phyloP scores from a whole-genome alignment of 2,329 filamentous ascomycete genomes.

The Sarocladiaceae sp. region DNA sequence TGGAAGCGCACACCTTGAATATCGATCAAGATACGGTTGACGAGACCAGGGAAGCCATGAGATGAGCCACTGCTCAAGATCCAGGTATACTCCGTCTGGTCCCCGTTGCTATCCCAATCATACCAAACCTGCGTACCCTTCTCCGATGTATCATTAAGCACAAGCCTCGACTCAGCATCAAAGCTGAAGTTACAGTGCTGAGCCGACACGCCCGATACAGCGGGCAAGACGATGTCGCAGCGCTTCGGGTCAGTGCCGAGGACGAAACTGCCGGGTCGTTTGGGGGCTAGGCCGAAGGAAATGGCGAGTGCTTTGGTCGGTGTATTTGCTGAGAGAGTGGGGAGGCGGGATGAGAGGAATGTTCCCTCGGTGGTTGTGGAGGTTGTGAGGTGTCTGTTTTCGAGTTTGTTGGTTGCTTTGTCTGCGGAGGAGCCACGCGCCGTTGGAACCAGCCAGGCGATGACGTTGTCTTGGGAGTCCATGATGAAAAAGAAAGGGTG shows the following conservation, averaged over 20 bases:
- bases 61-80: conserved; percentile 27
- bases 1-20: conserved; percentile 36
- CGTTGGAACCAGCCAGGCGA: conserved; percentile 36
- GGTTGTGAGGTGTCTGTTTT: conserved; percentile 24
- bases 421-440: conserved; percentile 28
- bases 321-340: conserved; percentile 21
- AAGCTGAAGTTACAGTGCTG: conserved; percentile 35
- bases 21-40: conserved; percentile 31
- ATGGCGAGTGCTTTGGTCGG: conserved; percentile 27
- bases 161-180: conserved; percentile 31
- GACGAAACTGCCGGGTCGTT: conserved; percentile 30
- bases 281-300: conserved; percentile 28
- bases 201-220: conserved; percentile 26
- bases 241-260: conserved; percentile 30
- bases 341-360: conserved; percentile 24
- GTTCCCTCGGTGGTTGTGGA: conserved; percentile 18
- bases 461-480: conserved; percentile 23
- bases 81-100: conserved; percentile 32
- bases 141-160: conserved; percentile 33
- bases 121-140: conserved; percentile 38
- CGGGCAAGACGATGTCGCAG: conserved; percentile 34
- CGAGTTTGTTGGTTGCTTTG: conserved; percentile 25
- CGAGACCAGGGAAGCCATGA: conserved; percentile 27
- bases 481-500: conserved; percentile 11
- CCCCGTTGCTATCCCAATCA: conserved; percentile 34